These are phyloP conservation scores for Pseudogymnoascus sp. DNA, from an alignment of 2,329 filamentous ascomycete genomes.

Conservation along the genomic window DNA sequence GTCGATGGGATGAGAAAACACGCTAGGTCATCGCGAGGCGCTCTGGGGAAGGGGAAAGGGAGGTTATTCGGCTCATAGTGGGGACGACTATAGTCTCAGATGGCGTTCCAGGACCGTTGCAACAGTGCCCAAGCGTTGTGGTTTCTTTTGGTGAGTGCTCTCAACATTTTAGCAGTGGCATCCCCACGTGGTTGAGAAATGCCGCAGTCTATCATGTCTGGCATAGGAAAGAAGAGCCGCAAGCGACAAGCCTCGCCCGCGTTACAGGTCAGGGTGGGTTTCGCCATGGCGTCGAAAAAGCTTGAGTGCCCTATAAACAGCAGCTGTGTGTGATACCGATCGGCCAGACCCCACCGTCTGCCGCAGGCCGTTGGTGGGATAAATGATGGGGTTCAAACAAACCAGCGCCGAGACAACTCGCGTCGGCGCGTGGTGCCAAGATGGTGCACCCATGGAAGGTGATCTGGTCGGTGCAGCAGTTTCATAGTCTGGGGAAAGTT, in stretches of 20 bases:
- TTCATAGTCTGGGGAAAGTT: background rate
- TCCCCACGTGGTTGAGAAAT: background rate
- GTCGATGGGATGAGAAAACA: constrained; percentile 15
- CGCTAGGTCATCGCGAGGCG: background rate
- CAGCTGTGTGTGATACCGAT: background rate
- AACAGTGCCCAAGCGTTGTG: background rate
- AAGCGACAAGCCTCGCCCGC: background rate
- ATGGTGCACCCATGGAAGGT: background rate
- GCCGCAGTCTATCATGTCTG: background rate
- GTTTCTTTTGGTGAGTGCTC: background rate
- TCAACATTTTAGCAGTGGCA: background rate
- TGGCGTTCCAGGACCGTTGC: constrained; percentile 5
- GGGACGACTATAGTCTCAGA: background rate
- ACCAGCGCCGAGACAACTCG: background rate
- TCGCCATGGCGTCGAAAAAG: constrained; percentile 1
- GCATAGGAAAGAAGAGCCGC: background rate
- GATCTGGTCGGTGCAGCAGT: background rate
- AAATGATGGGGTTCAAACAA: constrained; percentile 5
- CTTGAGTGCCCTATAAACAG: constrained; percentile 1
- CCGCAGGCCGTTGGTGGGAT: background rate
- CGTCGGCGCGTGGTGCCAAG: background rate
- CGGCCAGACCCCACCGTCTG: background rate
- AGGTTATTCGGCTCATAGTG: background rate
- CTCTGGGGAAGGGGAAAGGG: background rate
- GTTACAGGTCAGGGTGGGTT: background rate